phyloP scores from a whole-genome alignment of 2,329 filamentous ascomycete species.

The Delphinella strobiligena region DNA sequence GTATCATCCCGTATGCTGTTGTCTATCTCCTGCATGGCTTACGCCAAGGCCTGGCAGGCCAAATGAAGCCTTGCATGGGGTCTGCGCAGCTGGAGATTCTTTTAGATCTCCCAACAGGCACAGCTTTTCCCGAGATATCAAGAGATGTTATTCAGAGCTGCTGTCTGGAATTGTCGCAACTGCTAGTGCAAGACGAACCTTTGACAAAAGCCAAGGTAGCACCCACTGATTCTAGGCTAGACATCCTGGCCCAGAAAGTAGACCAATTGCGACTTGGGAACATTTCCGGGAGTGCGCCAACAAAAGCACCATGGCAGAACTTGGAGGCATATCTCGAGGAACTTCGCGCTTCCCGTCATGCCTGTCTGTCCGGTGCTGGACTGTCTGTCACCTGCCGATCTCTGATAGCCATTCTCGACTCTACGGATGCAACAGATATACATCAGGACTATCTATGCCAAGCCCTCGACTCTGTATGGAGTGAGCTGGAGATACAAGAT shows the following conservation, averaged over 20 bases:
- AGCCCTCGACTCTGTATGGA: conserved; percentile 28
- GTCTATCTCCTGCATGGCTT: conserved; percentile 33
- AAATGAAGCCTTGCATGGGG: conserved; percentile 11
- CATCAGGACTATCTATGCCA: conserved; percentile 4
- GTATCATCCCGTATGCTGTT: conserved; percentile 23
- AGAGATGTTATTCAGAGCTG: conserved; percentile 20
- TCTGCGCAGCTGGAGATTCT: conserved; percentile 21
- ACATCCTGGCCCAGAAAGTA: conserved; percentile 1
- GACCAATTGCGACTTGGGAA: background rate
- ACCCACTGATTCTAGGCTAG: conserved; percentile 4
- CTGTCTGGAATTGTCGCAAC: conserved; percentile 5
- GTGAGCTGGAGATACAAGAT: conserved; percentile 35
- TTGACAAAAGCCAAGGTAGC: background rate
- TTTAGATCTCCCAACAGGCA: conserved; percentile 22
- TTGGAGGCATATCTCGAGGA: conserved; percentile 16
- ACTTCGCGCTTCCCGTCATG: conserved; percentile 18
- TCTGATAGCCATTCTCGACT: conserved; percentile 16
- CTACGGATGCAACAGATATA: background rate
- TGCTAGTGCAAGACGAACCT: conserved; percentile 14
- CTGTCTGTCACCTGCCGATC: conserved; percentile 19
- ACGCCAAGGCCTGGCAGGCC: conserved; percentile 19
- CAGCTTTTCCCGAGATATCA: conserved; percentile 31
- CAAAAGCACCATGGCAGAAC: conserved; percentile 1
- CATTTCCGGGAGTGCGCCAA: background rate
- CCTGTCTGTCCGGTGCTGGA: conserved; percentile 18